Base-by-base conservation (phyloP, 306 rosid genomes). In the Ormosia semicastrata region DNA sequence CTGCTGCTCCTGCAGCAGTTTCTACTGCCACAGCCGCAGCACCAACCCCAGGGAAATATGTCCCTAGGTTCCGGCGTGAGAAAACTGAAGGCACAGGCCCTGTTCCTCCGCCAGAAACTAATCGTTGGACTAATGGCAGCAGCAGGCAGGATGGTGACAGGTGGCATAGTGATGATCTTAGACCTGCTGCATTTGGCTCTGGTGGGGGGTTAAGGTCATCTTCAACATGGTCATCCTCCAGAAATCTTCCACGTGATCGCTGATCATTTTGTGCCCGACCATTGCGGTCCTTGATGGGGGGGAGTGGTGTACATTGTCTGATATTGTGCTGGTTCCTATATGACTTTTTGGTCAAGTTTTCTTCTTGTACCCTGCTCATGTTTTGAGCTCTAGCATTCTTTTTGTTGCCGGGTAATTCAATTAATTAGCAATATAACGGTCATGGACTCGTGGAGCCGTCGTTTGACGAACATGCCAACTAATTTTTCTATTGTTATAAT, bases 171-270 rank as follows among this genome's bases (percentile, higher is more conserved):
- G 97, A 90, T 33, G 95, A 90, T 13, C 89, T 91, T 1, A 89
- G 69, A 76, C 30, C 24, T 24, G 24, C 90, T 1, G 47, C 86
- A 0, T 87, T 90, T 58, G 93, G 92, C 66, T 59, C 83, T 64
- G 87, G 84, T 10, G 93, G 89, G 14, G 85, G 90, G 34, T 53
- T 93, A 11, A 87, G 91, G 79, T 71, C 84, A 36, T 64, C 88
- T 1, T 70, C 97, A 2, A 60, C 94, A 1, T 93, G 98, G 99
- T 86, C 99, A 13, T 89, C 94, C 30, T 89, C 99, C 58, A 89
- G 90, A 87, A 78, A 18, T 24, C 24, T 24, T 50, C 80, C 82
- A 5, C 54, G 86, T 0, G 87, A 89, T 39, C 93, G 86, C 64
- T 90, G 88, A 89, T 78, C 82, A 6, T 24, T 15, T 0, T 57